Percentiles rank a stretch among this genome's conserved stretches.
Conservation (phyloP, 805 yeast species). For the Cyberlindnera samutprakarnensis region DNA sequence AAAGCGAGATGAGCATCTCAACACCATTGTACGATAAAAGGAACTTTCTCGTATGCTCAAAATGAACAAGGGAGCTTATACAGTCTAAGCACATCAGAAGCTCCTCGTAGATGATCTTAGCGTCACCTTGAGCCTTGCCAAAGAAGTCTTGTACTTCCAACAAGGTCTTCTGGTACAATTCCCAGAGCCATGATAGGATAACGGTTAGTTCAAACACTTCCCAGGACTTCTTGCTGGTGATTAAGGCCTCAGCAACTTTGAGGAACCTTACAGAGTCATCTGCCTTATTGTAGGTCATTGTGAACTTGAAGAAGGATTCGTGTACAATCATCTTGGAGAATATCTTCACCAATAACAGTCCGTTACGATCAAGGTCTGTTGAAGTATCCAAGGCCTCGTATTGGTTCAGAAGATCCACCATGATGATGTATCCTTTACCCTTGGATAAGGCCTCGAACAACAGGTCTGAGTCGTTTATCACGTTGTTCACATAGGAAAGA, state of each 20-base stretch:
- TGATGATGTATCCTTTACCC: constrained; percentile 12
- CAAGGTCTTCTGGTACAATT: constrained; percentile 21
- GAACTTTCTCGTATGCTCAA: constrained; percentile 29
- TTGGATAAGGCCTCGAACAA: constrained; percentile 15
- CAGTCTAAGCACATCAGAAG: constrained; percentile 26
- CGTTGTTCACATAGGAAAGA: constrained; percentile 9
- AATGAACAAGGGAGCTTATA: constrained; percentile 24
- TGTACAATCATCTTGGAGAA: constrained; percentile 24
- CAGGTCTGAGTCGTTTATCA: constrained; percentile 11
- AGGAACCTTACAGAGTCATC: constrained; percentile 16
- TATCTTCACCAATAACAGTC: constrained; percentile 19
- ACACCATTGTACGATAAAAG: constrained; percentile 29
- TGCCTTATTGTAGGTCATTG: constrained; percentile 12
- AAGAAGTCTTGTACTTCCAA: constrained; percentile 21
- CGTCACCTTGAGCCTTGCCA: constrained; percentile 6
- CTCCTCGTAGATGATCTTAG: constrained; percentile 23
- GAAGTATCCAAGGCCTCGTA: constrained; percentile 14
- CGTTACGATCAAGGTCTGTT: constrained; percentile 13
- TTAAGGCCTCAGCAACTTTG: constrained; percentile 24
- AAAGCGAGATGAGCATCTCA: constrained; percentile 24
- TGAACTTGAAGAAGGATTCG: constrained; percentile 29
- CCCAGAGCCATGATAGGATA: constrained; percentile 32
- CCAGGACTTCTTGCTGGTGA: constrained; percentile 31
- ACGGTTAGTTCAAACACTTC: constrained; percentile 29
- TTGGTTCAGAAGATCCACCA: constrained; percentile 8